Conservation (phyloP, 305 asterid genomes). For the Solanum hybrid region DNA sequence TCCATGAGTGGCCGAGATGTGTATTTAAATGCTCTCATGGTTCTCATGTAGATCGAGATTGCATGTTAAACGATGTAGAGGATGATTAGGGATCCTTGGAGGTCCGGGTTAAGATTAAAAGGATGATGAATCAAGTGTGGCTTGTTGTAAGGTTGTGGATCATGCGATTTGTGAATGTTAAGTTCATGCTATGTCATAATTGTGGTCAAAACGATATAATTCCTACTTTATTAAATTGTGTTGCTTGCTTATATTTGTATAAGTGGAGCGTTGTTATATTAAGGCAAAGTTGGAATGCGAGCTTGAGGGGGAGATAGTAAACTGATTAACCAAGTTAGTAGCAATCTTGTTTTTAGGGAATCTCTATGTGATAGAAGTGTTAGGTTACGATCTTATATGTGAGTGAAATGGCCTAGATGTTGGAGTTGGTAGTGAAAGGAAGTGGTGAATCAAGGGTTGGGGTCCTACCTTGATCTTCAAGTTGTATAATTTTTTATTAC, state of each 20-base stretch:
- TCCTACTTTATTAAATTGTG: not conserved
- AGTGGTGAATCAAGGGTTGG: not conserved
- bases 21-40: too few relatives aligned
- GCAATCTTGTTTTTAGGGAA: not conserved
- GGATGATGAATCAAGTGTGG: not conserved
- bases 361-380: not conserved
- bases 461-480: not conserved
- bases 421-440: not conserved
- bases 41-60: not conserved
- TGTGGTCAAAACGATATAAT: not conserved
- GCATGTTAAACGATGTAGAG: not conserved
- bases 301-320: not conserved
- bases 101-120: not conserved
- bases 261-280: not conserved
- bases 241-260: not conserved
- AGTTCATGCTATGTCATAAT: not conserved
- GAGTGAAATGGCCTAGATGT: not conserved
- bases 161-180: not conserved
- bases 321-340: too few relatives aligned
- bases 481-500: not conserved
- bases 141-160: not conserved
- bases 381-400: not conserved
- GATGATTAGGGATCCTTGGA: not conserved
- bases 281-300: not conserved
- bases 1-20: not conserved